Evolutionary conservation across 495 filamentous ascomycete genomes (phyloP), one percentile per base, ranked within the genome.

Genomic region (Baudoinia panamericana): DNA sequence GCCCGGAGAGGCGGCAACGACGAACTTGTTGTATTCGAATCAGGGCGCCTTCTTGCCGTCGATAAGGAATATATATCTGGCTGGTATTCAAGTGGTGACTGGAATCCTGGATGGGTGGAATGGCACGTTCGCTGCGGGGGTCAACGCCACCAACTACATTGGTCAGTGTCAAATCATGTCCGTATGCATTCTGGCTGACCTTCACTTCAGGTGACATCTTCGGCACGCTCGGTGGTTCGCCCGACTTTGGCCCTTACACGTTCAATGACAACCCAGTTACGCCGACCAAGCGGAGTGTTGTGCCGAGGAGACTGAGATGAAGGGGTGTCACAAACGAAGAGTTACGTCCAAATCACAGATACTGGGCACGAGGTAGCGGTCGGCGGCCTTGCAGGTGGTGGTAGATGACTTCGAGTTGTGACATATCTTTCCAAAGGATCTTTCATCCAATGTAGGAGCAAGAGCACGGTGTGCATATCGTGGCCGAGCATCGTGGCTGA

Each of bases 81-180:
- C 76, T 1, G 80, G 79, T 3, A 64, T 76, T 11, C 62, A 77
- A 43, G 74, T 86, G 11, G 71, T 84, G 2, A 53, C 73, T 43
- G 80, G 78, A 1, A 80, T 86, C 42, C 24, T 82, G 19, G 39
- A 49, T 0, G 64, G 56, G 1, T 86, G 81, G 80, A 47, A 76
- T 4, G 46, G 40, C 12, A 74, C 58, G 0, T 86, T 78, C 45
- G 54, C 63, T 19, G 41, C 50, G 16, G 80, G 81, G 10, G 56
- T 84, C 35, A 66, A 70, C 55, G 59, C 78, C 0, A 61, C 40
- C 12, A 86, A 84, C 51, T 84, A 84, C 45, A 63, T 86, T 23
- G 81, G 81, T 6, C 76, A 84, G 30, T 27, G 10, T 13, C 24
- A 13, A 38, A 2, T 24, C 13, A n/a, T n/a, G 20, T 3, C n/a